phyloP scores from a whole-genome alignment of 2,329 filamentous ascomycete species.

The Elsinoe necatrix region DNA sequence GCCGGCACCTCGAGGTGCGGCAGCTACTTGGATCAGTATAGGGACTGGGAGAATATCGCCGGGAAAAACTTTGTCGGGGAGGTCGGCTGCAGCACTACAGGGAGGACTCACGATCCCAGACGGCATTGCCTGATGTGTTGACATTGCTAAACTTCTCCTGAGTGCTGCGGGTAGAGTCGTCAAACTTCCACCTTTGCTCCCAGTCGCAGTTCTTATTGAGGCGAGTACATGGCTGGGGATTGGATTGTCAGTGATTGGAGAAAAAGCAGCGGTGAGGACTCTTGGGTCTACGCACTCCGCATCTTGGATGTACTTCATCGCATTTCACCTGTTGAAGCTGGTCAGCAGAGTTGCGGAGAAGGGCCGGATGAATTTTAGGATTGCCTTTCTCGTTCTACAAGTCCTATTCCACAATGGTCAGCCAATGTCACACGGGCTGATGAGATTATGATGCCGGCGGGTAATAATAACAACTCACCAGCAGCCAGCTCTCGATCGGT shows the following conservation, averaged over 20 bases:
- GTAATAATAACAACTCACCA: conserved; percentile 38
- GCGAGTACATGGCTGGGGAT: conserved; percentile 42
- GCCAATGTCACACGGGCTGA: neutral
- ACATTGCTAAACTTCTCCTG: conserved; percentile 35
- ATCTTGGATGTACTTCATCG: conserved; percentile 47
- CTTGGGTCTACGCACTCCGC: conserved; percentile 37
- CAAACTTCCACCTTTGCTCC: conserved; percentile 41
- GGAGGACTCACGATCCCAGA: conserved; percentile 48
- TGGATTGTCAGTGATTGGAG: conserved; percentile 16
- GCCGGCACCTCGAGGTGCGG: neutral
- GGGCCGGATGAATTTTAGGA: neutral
- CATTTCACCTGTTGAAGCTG: conserved; percentile 43
- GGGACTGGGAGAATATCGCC: neutral
- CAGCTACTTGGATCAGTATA: neutral
- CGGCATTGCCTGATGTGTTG: conserved; percentile 41
- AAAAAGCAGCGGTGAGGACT: neutral
- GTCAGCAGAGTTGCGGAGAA: conserved; percentile 10
- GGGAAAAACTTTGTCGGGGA: too few relatives aligned
- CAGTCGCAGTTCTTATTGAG: conserved; percentile 52
- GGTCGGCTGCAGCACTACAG: neutral
- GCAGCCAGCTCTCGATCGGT: conserved; percentile 47
- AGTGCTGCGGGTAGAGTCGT: conserved; percentile 29
- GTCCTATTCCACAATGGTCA: conserved; percentile 22
- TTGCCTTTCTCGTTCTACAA: conserved; percentile 30
- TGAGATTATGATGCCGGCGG: neutral